Percentiles rank a stretch among this genome's conserved stretches.
phyloP scores from a whole-genome alignment of 2,329 filamentous ascomycete species.

The Diaporthe nobilis region DNA sequence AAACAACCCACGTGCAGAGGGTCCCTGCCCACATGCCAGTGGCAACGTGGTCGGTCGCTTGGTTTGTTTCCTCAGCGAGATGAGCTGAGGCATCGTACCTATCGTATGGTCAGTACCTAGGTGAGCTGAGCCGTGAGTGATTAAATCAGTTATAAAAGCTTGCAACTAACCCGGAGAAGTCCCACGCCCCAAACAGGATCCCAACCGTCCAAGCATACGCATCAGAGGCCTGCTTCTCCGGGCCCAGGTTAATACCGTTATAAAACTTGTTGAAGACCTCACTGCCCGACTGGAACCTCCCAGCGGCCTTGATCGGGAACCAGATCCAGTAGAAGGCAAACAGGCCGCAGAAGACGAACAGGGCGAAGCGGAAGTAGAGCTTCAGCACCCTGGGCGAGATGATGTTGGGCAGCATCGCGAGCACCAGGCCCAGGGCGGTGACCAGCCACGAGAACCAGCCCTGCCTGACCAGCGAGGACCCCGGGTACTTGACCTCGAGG shows the following conservation, averaged over 20 bases:
- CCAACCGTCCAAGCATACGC: constrained; percentile 55
- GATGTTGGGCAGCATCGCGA: constrained; percentile 55
- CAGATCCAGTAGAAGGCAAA: constrained; percentile 55
- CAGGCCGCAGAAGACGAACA: constrained; percentile 53
- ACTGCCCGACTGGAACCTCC: constrained; percentile 51
- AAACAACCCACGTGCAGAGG: constrained; percentile 53
- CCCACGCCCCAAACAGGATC: constrained; percentile 54
- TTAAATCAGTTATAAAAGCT: not conserved
- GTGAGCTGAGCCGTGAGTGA: not conserved
- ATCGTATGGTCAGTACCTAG: too few relatives aligned
- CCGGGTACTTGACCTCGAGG: constrained; percentile 55
- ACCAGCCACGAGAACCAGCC: constrained; percentile 56
- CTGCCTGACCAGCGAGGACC: constrained; percentile 49
- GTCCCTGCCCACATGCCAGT: constrained; percentile 57
- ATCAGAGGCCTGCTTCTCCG: constrained; percentile 52
- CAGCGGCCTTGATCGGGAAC: constrained; percentile 54
- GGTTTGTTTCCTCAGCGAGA: constrained; percentile 55
- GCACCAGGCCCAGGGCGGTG: constrained; percentile 53
- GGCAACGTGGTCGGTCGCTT: constrained; percentile 53
- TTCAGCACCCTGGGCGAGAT: constrained; percentile 51
- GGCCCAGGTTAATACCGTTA: constrained; percentile 55
- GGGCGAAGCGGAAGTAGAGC: constrained; percentile 55
- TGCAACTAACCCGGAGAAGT: constrained; percentile 49
- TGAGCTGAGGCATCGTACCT: constrained; percentile 53
- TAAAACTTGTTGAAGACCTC: constrained; percentile 54